Evolutionary conservation across 257 asterid genomes (phyloP).

Genomic region (Rubia yunnanensis): DNA sequence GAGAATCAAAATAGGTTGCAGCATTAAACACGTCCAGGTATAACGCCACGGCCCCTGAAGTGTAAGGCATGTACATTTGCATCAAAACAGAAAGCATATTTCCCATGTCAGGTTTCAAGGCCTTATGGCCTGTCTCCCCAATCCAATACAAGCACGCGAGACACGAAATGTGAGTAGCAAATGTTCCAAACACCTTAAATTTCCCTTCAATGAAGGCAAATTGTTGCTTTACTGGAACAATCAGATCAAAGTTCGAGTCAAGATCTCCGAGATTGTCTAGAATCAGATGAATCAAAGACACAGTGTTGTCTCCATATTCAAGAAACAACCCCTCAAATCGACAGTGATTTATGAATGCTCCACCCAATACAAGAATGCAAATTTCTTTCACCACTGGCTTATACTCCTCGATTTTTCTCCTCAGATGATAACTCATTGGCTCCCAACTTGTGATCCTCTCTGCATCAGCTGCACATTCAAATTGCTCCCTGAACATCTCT

Average conservation of each 20-base stretch:
- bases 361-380: not conserved
- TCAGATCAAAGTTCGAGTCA: not conserved
- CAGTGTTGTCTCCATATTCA: not conserved
- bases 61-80: not conserved
- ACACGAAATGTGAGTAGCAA: not conserved
- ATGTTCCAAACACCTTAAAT: not conserved
- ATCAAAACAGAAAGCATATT: not conserved
- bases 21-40: not conserved
- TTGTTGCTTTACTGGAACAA: not conserved
- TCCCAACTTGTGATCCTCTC: not conserved
- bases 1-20: not conserved
- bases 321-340: not conserved
- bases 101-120: not conserved
- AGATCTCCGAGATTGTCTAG: constrained; percentile 1
- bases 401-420: not conserved
- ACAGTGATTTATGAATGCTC: not conserved
- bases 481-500: not conserved
- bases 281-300: not conserved
- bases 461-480: not conserved
- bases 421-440: not conserved
- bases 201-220: not conserved
- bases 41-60: not conserved
- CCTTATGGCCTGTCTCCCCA: not conserved
- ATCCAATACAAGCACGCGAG: not conserved
- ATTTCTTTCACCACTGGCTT: not conserved